These are phyloP conservation scores for Monilinia laxa DNA, from an alignment of 2,329 filamentous ascomycete genomes.

Conservation along the genomic window DNA sequence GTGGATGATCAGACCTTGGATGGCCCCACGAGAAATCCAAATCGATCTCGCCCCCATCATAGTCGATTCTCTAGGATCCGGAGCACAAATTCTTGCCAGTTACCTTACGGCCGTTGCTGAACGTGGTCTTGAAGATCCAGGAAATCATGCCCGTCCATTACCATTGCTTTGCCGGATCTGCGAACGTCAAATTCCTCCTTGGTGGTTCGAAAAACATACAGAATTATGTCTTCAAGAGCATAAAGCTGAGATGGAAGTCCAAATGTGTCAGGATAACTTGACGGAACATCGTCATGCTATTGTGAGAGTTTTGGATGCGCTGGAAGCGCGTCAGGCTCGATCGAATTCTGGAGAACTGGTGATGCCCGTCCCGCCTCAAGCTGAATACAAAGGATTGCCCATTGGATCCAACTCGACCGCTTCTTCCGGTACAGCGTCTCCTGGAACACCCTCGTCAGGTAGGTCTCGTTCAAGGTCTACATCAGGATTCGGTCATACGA, in stretches of 20 bases:
- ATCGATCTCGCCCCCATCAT: slow-evolving; percentile 89
- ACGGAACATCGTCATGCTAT: slow-evolving; percentile 92
- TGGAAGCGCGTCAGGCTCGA: slow-evolving; percentile 75
- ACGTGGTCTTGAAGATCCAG: slow-evolving; percentile 71
- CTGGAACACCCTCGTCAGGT: slow-evolving; percentile 63
- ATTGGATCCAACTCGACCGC: slow-evolving; percentile 70
- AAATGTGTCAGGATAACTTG: slow-evolving; percentile 89
- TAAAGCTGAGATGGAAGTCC: slow-evolving; percentile 94
- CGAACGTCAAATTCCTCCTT: slow-evolving; percentile 93
- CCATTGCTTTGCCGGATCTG: slow-evolving; percentile 95
- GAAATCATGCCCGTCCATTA: slow-evolving; percentile 73
- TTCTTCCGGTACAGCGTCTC: slow-evolving; percentile 69
- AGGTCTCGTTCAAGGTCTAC: slow-evolving; percentile 69
- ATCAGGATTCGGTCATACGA: slow-evolving; percentile 69
- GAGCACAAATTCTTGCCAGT: slow-evolving; percentile 89
- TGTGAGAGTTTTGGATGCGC: slow-evolving; percentile 88
- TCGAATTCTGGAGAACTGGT: slow-evolving; percentile 55
- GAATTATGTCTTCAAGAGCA: slow-evolving; percentile 96
- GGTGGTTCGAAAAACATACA: slow-evolving; percentile 99
- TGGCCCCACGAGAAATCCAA: slow-evolving; percentile 85
- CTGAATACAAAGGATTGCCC: slow-evolving; percentile 83
- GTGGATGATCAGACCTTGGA: slow-evolving; percentile 98
- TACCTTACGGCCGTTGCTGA: slow-evolving; percentile 91
- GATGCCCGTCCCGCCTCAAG: slow-evolving; percentile 50
- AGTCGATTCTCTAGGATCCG: slow-evolving; percentile 90